These are phyloP conservation scores for Rubus idaeus DNA, from an alignment of 306 rosid species.

Conservation along the genomic window DNA sequence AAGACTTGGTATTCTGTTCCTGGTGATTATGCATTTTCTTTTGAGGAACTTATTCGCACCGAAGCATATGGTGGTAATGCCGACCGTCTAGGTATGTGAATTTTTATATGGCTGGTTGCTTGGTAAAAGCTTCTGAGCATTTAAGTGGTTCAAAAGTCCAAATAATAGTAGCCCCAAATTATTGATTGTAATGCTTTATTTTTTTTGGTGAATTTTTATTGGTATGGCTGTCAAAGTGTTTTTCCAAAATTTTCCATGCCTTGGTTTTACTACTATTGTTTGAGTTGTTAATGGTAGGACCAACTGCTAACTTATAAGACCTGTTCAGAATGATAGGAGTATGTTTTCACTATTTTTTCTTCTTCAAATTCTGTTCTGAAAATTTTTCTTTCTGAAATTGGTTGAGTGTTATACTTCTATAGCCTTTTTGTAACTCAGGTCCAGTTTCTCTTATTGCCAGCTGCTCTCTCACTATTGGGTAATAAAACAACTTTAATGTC, in stretches of 20 bases:
- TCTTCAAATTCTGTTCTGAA: conserved; percentile 9
- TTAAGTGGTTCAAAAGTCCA: background rate
- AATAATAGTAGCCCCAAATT: background rate
- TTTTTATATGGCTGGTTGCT: conserved; percentile 21
- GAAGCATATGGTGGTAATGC: conserved; percentile 75
- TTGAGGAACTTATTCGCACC: conserved; percentile 81
- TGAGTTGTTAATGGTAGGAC: background rate
- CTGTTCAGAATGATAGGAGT: background rate
- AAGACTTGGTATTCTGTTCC: conserved; percentile 99
- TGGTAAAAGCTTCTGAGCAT: conserved; percentile 12
- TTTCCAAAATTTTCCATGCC: background rate
- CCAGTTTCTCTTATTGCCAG: conserved; percentile 73
- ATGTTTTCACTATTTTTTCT: background rate
- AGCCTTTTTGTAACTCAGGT: conserved; percentile 46
- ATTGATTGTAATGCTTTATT: too few species aligned
- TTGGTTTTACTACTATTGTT: background rate
- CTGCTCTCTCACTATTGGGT: conserved; percentile 89
- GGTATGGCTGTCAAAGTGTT: background rate
- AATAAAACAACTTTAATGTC: conserved; percentile 92
- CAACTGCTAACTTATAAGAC: background rate
- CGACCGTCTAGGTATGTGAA: conserved; percentile 80
- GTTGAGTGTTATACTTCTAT: conserved; percentile 35
- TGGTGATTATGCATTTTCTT: conserved; percentile 77
- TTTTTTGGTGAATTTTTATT: background rate
- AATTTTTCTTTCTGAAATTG: conserved; percentile 14